Percentiles rank a stretch among this genome's conserved stretches.
Evolutionary conservation across 345 rosid genomes (phyloP).

Genomic region (Sonneratia alba): DNA sequence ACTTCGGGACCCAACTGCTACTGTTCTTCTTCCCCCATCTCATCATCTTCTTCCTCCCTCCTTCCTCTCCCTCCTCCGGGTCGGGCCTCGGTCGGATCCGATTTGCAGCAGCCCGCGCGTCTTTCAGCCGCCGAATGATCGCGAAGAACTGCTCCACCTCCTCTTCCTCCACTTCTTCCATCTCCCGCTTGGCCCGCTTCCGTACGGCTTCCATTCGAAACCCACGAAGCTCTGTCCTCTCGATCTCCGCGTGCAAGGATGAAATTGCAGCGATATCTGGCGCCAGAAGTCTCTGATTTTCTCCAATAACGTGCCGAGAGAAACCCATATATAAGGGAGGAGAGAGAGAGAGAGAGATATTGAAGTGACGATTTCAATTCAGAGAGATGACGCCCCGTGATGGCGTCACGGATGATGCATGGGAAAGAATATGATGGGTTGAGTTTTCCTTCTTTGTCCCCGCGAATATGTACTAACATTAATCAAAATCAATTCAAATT

Average conservation of each 20-base stretch:
- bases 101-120: constrained; percentile 3
- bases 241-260: not conserved
- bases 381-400: too few species aligned
- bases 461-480: too few species aligned
- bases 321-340: not conserved
- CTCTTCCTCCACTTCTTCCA: not conserved
- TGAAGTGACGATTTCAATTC: too few species aligned
- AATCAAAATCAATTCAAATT: too few species aligned
- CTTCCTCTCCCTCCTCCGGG: not conserved
- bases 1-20: constrained; percentile 14
- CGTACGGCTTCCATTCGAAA: not conserved
- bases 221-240: not conserved
- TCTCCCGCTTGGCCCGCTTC: not conserved
- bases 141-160: constrained; percentile 17
- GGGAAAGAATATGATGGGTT: too few species aligned
- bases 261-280: not conserved
- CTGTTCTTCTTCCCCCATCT: not conserved
- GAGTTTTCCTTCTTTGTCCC: too few species aligned
- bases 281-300: not conserved
- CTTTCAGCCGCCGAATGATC: constrained; percentile 8
- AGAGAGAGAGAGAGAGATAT: not conserved
- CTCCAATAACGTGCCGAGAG: not conserved
- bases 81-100: constrained; percentile 6
- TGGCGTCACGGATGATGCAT: not conserved
- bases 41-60: not conserved